Percentiles rank a stretch among this genome's conserved stretches.
Evolutionary conservation across 305 asterid species (phyloP).

Genomic region (Fraxinus baroniana): DNA sequence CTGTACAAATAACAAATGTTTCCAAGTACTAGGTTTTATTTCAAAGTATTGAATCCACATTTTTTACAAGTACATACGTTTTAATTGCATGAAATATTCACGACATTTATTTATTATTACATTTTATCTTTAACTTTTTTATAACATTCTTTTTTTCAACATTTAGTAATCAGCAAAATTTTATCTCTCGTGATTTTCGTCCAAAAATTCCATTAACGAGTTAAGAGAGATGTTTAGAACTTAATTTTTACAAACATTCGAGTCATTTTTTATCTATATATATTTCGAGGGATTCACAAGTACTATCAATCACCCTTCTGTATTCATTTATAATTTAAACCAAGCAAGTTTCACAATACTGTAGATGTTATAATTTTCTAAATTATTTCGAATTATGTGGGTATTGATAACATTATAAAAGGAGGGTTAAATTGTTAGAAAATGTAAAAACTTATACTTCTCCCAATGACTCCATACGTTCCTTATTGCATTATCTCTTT

Average conservation of each 20-base stretch:
- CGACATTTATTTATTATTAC: neutral
- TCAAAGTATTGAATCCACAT: too few relatives aligned
- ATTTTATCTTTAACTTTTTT: too few relatives aligned
- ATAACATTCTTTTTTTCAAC: neutral
- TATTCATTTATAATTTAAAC: neutral
- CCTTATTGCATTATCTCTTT: neutral
- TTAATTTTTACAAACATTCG: too few relatives aligned
- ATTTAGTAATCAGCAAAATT: neutral
- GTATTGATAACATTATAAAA: neutral
- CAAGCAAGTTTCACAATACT: neutral
- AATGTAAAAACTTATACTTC: neutral
- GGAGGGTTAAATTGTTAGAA: neutral
- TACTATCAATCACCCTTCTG: too few relatives aligned
- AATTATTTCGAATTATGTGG: too few relatives aligned
- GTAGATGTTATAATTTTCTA: too few relatives aligned
- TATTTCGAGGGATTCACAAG: neutral
- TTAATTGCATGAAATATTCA: too few relatives aligned
- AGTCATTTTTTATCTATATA: too few relatives aligned
- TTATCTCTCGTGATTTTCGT: too few relatives aligned
- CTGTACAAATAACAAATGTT: neutral
- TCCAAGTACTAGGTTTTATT: constrained; percentile 30
- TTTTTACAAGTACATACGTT: too few relatives aligned
- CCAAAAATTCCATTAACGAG: too few relatives aligned
- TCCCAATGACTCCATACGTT: neutral
- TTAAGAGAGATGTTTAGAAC: too few relatives aligned